Conservation (phyloP, 2,329 filamentous ascomycete species). For the Fusarium gaditjirri region DNA sequence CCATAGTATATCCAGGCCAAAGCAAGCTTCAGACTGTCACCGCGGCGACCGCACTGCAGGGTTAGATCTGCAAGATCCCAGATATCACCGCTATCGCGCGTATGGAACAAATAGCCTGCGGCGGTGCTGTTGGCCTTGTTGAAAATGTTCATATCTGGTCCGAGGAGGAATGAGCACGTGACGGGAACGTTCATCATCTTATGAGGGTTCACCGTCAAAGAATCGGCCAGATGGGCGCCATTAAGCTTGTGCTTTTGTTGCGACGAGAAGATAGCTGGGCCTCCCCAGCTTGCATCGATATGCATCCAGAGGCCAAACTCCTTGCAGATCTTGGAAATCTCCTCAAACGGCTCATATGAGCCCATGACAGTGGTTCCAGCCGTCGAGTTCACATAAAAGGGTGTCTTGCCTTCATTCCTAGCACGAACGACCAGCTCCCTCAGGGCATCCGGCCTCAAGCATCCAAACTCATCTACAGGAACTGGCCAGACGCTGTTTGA, state of each 20-base stretch:
- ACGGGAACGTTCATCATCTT: conserved; percentile 96
- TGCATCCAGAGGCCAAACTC: conserved; percentile 87
- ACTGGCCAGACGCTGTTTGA: conserved; percentile 77
- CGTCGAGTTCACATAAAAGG: conserved; percentile 95
- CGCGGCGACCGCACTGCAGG: conserved; percentile 89
- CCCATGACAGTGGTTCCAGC: conserved; percentile 94
- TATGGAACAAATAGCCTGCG: conserved; percentile 87
- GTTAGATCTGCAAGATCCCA: conserved; percentile 95
- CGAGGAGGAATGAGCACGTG: conserved; percentile 90
- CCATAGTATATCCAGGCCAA: conserved; percentile 93
- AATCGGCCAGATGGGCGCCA: conserved; percentile 80
- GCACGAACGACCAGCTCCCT: conserved; percentile 70
- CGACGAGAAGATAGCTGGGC: conserved; percentile 80
- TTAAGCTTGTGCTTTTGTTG: conserved; percentile 70
- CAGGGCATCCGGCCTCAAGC: conserved; percentile 76
- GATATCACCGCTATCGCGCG: conserved; percentile 65
- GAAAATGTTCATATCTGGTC: conserved; percentile 79
- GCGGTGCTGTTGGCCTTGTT: conserved; percentile 86
- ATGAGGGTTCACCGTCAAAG: conserved; percentile 90
- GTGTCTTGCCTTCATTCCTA: conserved; percentile 75
- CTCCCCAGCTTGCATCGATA: conserved; percentile 93
- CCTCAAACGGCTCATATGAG: conserved; percentile 82
- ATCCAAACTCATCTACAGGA: conserved; percentile 76
- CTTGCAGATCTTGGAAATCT: conserved; percentile 76
- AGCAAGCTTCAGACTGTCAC: conserved; percentile 87